phyloP scores from a whole-genome alignment of 805 yeast species.

The Priceomyces carsonii region DNA sequence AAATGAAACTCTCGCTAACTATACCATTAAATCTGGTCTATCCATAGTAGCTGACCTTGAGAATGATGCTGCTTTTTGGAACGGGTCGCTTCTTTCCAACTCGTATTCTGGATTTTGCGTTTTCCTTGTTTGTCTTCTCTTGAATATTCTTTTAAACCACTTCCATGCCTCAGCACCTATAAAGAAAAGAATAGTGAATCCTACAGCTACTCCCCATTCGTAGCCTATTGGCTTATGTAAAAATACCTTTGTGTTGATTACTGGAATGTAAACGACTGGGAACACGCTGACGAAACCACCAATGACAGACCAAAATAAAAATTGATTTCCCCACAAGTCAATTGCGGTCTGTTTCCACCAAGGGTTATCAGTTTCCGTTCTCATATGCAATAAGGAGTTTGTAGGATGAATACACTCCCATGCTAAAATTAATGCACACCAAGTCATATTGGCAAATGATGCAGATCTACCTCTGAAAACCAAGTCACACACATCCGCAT shows the following conservation, averaged over 20 bases:
- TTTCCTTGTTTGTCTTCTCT: constrained; percentile 15
- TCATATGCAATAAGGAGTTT: constrained; percentile 69
- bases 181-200: constrained; percentile 57
- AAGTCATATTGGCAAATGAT: constrained; percentile 79
- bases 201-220: constrained; percentile 81
- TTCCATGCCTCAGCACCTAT: constrained; percentile 68
- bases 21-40: constrained; percentile 8
- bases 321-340: constrained; percentile 73
- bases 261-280: constrained; percentile 87
- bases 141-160: constrained; percentile 58
- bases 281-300: constrained; percentile 70
- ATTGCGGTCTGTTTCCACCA: constrained; percentile 59
- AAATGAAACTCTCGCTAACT: constrained; percentile 1
- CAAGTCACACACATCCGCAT: constrained; percentile 43
- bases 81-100: constrained; percentile 41
- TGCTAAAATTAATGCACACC: constrained; percentile 80
- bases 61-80: constrained; percentile 40
- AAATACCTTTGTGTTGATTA: constrained; percentile 76
- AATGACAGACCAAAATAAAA: constrained; percentile 78
- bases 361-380: constrained; percentile 57
- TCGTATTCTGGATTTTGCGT: constrained; percentile 36
- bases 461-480: constrained; percentile 79
- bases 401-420: constrained; percentile 82
- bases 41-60: constrained; percentile 39
- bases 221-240: constrained; percentile 68